Evolutionary conservation across 208 protist genomes (phyloP), one percentile per base, ranked within the genome.

Genomic region (Acanthamoeba triangularis): DNA sequence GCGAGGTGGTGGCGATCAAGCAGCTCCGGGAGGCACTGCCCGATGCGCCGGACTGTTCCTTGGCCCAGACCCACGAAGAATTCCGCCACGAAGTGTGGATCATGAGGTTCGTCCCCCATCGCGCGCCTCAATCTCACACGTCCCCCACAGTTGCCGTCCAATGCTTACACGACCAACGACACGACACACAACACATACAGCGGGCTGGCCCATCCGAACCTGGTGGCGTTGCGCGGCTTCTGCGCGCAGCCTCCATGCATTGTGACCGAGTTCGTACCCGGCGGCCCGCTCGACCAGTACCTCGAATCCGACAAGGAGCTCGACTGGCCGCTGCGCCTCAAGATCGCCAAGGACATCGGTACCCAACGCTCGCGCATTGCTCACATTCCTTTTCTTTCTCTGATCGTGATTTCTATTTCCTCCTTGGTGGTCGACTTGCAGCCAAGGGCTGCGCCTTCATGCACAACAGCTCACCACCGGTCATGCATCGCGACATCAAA

Each of bases 41-140:
- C 25, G 69, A 78, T 23, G 18, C 23, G n/a, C 80, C 44, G 33
- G 16, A 47, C 20, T 59, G 16, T 20, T 56, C 52, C 16, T 56
- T 14, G 13, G 13, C 18, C 13, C 52, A 54, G 49, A 54, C 49
- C 49, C 49, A 54, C 37, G 90, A 94, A 14, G 90, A 94, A 25
- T 94, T 94, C 47, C 63, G 90, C 2, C n/a, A 94, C 47, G 90
- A 94, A 41, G 69, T 94, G 20, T 94, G 90, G 90, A 94, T 94
- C 65, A 94, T 94, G 90, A 93, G 87, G 87, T 93, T 49, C 13
- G 37, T 13, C 0, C 23, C 13, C 33, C 41, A 49, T 35, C 18
- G 1, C 37, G 5, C 37, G 8, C n/a, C 16, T 78, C 65, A 13
- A 13, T 8, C 49, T 8, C 49, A 11, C 6, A 11, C 49, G 13